Evolutionary conservation across 441 rosid species (phyloP).

Genomic region (Adansonia madagascariensis): DNA sequence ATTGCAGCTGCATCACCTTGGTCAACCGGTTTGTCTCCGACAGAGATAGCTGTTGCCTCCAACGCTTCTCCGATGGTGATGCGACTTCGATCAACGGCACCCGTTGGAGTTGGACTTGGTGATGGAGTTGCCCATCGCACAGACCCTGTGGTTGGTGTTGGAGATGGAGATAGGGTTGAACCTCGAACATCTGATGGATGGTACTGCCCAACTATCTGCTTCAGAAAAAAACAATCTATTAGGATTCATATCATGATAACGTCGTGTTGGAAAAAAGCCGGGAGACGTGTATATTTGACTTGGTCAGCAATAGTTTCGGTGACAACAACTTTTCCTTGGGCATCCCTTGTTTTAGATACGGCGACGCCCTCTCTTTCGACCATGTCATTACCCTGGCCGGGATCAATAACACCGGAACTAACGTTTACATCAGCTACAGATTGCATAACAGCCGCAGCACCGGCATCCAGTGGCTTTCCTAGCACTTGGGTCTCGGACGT

Average conservation of each 20-base stretch:
- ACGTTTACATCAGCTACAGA: conserved; percentile 40
- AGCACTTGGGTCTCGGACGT: conserved; percentile 46
- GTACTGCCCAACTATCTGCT: conserved; percentile 35
- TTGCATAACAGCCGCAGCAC: conserved; percentile 46
- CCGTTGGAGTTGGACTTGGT: conserved; percentile 13
- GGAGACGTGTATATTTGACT: conserved; percentile 28
- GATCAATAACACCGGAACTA: conserved; percentile 32
- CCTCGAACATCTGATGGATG: conserved; percentile 21
- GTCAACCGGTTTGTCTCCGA: conserved; percentile 61
- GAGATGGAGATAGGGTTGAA: not conserved
- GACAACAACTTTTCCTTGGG: conserved; percentile 30
- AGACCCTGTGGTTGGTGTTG: conserved; percentile 9
- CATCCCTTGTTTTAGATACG: conserved; percentile 27
- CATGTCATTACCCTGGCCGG: conserved; percentile 27
- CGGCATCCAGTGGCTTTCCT: conserved; percentile 39
- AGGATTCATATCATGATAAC: not conserved
- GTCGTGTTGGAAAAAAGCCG: not conserved
- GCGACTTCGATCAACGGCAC: conserved; percentile 21
- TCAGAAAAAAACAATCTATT: not conserved
- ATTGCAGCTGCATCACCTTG: conserved; percentile 57
- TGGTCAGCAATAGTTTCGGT: conserved; percentile 46
- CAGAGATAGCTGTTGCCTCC: conserved; percentile 52
- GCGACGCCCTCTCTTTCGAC: conserved; percentile 38
- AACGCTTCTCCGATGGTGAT: conserved; percentile 59
- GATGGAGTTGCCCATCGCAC: conserved; percentile 11